Conservation (phyloP, 2,329 filamentous ascomycete species). For the Biscogniauxia sp. region DNA sequence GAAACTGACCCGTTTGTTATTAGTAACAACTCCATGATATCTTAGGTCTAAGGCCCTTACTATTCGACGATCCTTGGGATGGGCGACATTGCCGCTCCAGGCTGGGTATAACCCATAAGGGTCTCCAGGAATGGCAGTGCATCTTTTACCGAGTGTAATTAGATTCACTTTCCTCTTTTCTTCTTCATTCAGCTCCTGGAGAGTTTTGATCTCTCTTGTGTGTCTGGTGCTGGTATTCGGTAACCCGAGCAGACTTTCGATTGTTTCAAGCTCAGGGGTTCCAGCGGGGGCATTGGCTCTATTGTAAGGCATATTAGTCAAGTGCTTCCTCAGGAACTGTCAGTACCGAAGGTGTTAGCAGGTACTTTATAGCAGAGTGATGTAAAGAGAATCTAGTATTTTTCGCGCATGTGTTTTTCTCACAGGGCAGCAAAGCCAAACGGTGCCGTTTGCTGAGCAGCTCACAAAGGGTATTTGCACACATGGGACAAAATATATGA, state of each 20-base stretch:
- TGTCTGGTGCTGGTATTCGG: constrained; percentile 1
- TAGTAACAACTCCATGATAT: too few relatives aligned
- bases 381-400: too few relatives aligned
- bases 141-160: constrained; percentile 4
- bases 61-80: constrained; percentile 5
- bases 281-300: constrained; percentile 3
- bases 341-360: too few relatives aligned
- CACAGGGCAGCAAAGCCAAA: too few relatives aligned
- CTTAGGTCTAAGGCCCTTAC: not conserved
- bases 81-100: constrained; percentile 14
- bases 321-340: too few relatives aligned
- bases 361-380: too few relatives aligned
- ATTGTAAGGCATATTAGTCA: too few relatives aligned
- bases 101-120: constrained; percentile 8
- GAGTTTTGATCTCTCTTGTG: not conserved
- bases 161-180: constrained; percentile 1
- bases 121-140: constrained; percentile 6
- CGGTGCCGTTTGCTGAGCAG: too few relatives aligned
- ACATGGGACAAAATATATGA: too few relatives aligned
- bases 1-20: too few relatives aligned
- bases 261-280: constrained; percentile 4
- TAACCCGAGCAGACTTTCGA: constrained; percentile 6
- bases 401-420: too few relatives aligned
- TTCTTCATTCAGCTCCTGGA: constrained; percentile 3
- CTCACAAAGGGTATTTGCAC: too few relatives aligned